phyloP scores from a whole-genome alignment of 1,284 basidiomycete species.

The Moesziomyces sp. region DNA sequence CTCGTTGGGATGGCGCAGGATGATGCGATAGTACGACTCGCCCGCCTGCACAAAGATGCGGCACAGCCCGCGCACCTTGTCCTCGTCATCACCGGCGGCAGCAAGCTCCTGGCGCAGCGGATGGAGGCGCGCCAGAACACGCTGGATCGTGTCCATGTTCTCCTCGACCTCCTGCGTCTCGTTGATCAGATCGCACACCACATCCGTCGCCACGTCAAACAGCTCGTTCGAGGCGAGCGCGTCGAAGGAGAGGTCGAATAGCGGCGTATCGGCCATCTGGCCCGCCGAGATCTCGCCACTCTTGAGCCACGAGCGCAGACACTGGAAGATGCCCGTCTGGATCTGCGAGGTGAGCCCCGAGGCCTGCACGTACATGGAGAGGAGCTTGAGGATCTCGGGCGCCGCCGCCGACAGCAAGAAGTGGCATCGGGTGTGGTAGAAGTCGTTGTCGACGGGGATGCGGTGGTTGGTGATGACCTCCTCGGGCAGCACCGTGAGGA shows the following conservation, averaged over 20 bases:
- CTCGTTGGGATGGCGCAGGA: constrained; percentile 86
- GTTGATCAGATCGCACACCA: constrained; percentile 93
- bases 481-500: constrained; percentile 90
- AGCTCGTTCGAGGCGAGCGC: constrained; percentile 74
- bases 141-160: constrained; percentile 86
- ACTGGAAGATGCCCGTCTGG: constrained; percentile 87
- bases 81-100: constrained; percentile 74
- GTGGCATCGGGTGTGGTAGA: constrained; percentile 70
- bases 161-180: constrained; percentile 98
- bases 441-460: constrained; percentile 89
- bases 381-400: constrained; percentile 78
- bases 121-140: constrained; percentile 76
- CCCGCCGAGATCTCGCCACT: constrained; percentile 82
- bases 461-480: constrained; percentile 86
- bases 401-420: constrained; percentile 72
- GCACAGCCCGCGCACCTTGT: constrained; percentile 88
- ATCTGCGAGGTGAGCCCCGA: constrained; percentile 82
- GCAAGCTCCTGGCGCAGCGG: constrained; percentile 52
- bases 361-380: constrained; percentile 90
- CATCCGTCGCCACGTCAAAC: constrained; percentile 91
- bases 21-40: constrained; percentile 90
- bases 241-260: constrained; percentile 76
- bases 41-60: constrained; percentile 95
- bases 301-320: constrained; percentile 85
- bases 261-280: constrained; percentile 79